Conservation (phyloP, 352 stramenopile genomes). For the Albugo candida region DNA sequence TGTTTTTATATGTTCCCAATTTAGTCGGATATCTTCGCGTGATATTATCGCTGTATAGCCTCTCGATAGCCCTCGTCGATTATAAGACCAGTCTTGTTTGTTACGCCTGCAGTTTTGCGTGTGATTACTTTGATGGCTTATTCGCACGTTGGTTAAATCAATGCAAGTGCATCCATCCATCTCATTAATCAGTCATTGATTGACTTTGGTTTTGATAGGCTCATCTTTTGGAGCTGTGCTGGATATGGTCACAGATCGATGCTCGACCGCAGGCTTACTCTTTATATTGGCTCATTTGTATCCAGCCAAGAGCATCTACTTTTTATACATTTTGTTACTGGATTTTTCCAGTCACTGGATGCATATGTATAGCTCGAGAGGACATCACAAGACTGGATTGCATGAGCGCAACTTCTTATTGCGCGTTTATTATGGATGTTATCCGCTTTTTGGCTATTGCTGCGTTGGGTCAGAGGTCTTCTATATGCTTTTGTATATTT, state of each 20-base stretch:
- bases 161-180: constrained; percentile 20
- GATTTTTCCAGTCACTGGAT: constrained; percentile 97
- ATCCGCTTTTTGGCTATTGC: constrained; percentile 86
- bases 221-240: constrained; percentile 89
- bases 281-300: constrained; percentile 89
- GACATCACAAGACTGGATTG: constrained; percentile 90
- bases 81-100: constrained; percentile 65
- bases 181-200: background rate
- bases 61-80: constrained; percentile 41
- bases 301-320: constrained; percentile 49
- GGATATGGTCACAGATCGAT: constrained; percentile 98
- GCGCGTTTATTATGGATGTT: constrained; percentile 84
- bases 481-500: constrained; percentile 83
- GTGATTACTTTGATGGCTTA: constrained; percentile 96
- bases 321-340: constrained; percentile 84
- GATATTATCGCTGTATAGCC: constrained; percentile 63
- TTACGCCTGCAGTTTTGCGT: constrained; percentile 92
- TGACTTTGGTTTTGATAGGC: constrained; percentile 13
- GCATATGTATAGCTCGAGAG: constrained; percentile 91
- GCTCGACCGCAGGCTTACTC: constrained; percentile 89
- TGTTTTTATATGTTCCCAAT: constrained; percentile 94
- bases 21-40: constrained; percentile 90
- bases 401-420: constrained; percentile 88
- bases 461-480: constrained; percentile 85
- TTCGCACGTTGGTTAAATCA: constrained; percentile 93